These are phyloP conservation scores for Xerocomus spinulosus DNA, from an alignment of 768 basidiomycete species.

Conservation along the genomic window DNA sequence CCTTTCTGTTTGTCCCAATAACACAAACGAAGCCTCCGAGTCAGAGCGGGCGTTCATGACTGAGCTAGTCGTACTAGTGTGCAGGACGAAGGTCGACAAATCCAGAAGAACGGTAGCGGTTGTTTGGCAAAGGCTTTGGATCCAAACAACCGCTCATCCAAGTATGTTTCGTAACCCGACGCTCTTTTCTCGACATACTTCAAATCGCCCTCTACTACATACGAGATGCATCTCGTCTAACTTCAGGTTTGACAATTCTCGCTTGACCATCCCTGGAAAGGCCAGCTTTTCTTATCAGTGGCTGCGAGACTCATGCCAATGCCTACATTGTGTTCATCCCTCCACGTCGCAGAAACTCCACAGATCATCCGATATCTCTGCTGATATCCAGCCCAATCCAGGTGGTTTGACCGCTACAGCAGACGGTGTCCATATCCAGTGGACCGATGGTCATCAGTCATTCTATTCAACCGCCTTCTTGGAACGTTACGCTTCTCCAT, in stretches of 20 bases:
- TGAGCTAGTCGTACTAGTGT: neutral
- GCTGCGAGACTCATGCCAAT: constrained; percentile 84
- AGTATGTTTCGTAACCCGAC: constrained; percentile 6
- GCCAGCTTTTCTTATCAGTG: constrained; percentile 61
- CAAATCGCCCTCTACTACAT: neutral
- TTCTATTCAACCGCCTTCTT: constrained; percentile 49
- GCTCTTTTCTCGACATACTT: neutral
- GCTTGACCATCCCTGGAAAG: constrained; percentile 30
- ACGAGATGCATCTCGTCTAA: constrained; percentile 6
- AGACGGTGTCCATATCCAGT: constrained; percentile 47
- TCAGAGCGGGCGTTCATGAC: constrained; percentile 28
- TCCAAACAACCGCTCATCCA: constrained; percentile 27
- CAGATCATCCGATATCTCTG: constrained; percentile 59
- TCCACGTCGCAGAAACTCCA: constrained; percentile 75
- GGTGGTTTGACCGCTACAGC: constrained; percentile 39
- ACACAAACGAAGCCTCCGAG: constrained; percentile 46
- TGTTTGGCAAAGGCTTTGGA: constrained; percentile 30
- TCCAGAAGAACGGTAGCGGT: constrained; percentile 7
- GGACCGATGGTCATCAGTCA: constrained; percentile 60
- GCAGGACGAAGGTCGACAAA: neutral
- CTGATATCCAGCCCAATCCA: constrained; percentile 41
- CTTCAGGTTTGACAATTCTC: constrained; percentile 9
- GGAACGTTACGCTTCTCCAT: constrained; percentile 40
- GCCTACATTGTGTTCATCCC: constrained; percentile 68
- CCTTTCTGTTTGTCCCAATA: constrained; percentile 33